Evolutionary conservation across 2,329 filamentous ascomycete genomes (phyloP), one percentile per base, ranked within the genome.

Genomic region (Fusarium sp.): DNA sequence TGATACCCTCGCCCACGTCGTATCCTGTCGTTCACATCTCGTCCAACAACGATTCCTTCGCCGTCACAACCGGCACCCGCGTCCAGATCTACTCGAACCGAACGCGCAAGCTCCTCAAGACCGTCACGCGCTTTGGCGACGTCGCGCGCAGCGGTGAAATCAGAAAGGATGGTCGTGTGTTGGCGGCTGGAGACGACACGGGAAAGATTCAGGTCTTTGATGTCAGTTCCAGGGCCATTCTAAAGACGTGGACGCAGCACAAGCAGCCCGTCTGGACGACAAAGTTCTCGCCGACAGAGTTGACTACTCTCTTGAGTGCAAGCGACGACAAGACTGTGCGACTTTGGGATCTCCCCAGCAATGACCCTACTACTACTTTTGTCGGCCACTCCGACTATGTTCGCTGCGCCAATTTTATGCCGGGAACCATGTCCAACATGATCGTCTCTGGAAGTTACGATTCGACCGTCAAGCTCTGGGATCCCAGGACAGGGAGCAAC

Each of bases 151-250:
- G 91, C 70, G 95, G 92, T 61, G 92, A 96, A 73, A 90, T 98
- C 64, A 87, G 95, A 57, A 85, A 88, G 53, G 95, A 99, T 79
- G 94, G 93, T 36, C 87, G 92, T 61, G 91, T 99, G 54, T 79
- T 99, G 69, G 90, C 96, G 32, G 93, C 94, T 29, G 94, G 94
- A 70, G 94, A 97, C 69, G 94, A 97, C 74, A 90, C 88, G 36
- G 96, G 96, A 54, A 88, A 90, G 61, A 91, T 99, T 67, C 96
- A 99, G 78, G 93, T 97, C 11, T 99, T 98, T 73, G 95, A 99
- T 73, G 88, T 96, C 47, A 88, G 74, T 40, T 94, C 93, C 54
- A 86, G 95, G 64, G 93, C 93, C 4, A 97, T 99, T 67, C 80
- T 99, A 70, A 94, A 95, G 81, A 97, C 94, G 47, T 99, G 95